phyloP scores from a whole-genome alignment of 805 yeast species.

The Candida xiaguanensis region DNA sequence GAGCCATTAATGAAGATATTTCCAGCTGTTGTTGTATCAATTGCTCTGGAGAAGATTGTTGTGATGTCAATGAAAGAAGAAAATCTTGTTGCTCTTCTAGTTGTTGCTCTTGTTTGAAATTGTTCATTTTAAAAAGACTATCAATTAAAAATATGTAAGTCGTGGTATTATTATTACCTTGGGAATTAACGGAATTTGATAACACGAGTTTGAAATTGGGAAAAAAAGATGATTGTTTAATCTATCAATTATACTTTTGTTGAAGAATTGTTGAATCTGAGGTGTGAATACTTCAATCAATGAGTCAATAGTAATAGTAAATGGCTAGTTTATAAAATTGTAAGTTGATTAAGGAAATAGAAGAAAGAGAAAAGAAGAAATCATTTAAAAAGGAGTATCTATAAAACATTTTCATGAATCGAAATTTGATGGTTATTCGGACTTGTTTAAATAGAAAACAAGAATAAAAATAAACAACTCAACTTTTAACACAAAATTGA shows the following conservation, averaged over 20 bases:
- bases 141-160: not conserved
- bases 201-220: not conserved
- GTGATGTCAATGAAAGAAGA: not conserved
- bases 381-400: not conserved
- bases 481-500: not conserved
- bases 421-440: constrained; percentile 4
- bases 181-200: not conserved
- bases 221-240: not conserved
- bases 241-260: not conserved
- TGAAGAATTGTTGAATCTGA: too few species aligned
- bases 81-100: not conserved
- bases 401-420: not conserved
- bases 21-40: not conserved
- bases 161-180: not conserved
- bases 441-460: constrained; percentile 5
- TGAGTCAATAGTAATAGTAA: too few species aligned
- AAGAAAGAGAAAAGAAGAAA: not conserved
- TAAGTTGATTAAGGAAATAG: not conserved
- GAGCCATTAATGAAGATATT: not conserved
- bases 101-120: not conserved
- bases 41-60: not conserved
- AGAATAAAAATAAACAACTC: too few species aligned
- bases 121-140: not conserved
- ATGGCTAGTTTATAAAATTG: too few species aligned
- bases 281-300: too few species aligned